Evolutionary conservation across 345 rosid species (phyloP), one percentile per base, ranked within the genome.

Genomic region (Zanthoxylum bungeanum): DNA sequence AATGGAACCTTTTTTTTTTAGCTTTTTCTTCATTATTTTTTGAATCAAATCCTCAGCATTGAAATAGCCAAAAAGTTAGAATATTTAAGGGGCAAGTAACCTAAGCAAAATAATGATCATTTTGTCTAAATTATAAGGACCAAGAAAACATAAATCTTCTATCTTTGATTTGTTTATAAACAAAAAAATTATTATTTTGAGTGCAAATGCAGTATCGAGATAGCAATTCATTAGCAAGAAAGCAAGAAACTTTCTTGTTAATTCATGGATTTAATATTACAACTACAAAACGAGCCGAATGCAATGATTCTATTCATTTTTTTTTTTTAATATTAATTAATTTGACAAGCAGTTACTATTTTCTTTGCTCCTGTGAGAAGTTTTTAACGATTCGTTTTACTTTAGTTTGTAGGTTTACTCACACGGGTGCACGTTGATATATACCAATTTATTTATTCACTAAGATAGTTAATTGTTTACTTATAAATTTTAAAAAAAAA

Each of bases 361-460:
- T 22, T 55, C 16, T 30, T 53, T 9, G 49, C 19, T 14, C 17
- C 49, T 3, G 49, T 14, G 19, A 44, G 3, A 14, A 14, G 4
- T 21, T 71, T 24, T 10, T 50, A 4, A 17, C 2, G 12, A 60
- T 34, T 28, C 3, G 4, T 61, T 7, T 16, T 12, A 44, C 49
- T 40, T 28, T 57, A 60, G 10, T 64, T 30, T 65, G 57, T 51
- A 31, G 64, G 51, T 47, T 68, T 56, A 12, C 57, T 71, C 75
- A 74, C 76, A 71, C 74, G 78, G 69, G 42, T 24, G 61, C 82
- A 74, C 74, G 78, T 71, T 76, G n/a, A n/a, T n/a, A n/a, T n/a
- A 44, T 46, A n/a, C 3, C 49, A 44, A 44, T 4, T 44, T 44
- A 44, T 4, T 44, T 44, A n/a, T 44, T 44, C 49, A 34, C 49